These are phyloP conservation scores for Populus deltoides DNA, from an alignment of 345 rosid genomes.

Conservation along the genomic window DNA sequence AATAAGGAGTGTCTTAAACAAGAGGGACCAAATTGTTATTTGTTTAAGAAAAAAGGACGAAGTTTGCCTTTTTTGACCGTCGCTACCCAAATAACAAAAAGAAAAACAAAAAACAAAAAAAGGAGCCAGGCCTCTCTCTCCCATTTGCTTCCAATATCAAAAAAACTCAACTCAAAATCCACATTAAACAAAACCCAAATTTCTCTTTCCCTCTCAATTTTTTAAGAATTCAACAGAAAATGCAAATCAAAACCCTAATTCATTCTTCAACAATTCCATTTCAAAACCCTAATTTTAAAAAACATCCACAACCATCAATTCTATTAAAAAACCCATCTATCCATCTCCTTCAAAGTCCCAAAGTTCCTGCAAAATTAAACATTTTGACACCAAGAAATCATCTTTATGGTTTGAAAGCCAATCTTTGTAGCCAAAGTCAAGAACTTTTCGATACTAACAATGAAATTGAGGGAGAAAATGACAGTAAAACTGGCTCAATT, in stretches of 20 bases:
- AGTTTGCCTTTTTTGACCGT: no score
- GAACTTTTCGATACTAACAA: constrained; percentile 22
- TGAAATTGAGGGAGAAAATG: background rate
- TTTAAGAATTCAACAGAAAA: constrained; percentile 5
- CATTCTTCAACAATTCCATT: constrained; percentile 23
- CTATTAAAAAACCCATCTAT: constrained; percentile 8
- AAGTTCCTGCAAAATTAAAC: constrained; percentile 12
- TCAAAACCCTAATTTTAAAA: constrained; percentile 28
- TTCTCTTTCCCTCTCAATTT: no score
- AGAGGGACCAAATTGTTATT: no score
- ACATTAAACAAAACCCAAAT: no score
- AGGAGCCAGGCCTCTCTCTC: no score
- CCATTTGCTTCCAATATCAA: no score
- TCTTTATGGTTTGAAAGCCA: constrained; percentile 11
- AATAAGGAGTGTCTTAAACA: no score
- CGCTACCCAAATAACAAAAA: no score
- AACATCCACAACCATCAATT: constrained; percentile 20
- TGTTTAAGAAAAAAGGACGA: no score
- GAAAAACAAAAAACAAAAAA: no score
- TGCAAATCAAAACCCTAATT: constrained; percentile 41
- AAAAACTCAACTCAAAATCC: no score
- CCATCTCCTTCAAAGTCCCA: constrained; percentile 11
- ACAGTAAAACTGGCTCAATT: constrained; percentile 2
- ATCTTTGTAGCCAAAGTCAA: constrained; percentile 32
- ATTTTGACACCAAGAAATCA: background rate